Percentiles rank a stretch among this genome's conserved stretches.
Evolutionary conservation across 495 filamentous ascomycete species (phyloP).

Genomic region (Alectoria sarmentosa): DNA sequence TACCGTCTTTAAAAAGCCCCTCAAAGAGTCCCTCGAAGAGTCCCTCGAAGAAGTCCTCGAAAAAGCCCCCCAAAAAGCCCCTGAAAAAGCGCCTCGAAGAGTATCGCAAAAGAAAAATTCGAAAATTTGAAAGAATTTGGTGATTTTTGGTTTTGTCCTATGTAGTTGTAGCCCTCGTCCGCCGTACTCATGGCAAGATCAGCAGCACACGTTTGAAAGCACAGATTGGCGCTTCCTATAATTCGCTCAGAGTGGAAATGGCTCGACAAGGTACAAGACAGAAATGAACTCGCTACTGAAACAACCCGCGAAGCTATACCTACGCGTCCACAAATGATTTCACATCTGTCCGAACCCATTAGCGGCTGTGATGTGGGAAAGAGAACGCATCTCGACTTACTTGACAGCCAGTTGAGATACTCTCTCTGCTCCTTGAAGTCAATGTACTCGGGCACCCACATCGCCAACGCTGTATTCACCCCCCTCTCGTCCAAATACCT

Average conservation of each 20-base stretch:
- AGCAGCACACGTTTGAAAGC: too few relatives aligned
- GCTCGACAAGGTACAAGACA: slow-evolving; percentile 8
- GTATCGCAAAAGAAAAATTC: too few relatives aligned
- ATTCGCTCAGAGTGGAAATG: slow-evolving; percentile 19
- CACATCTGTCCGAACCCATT: slow-evolving; percentile 41
- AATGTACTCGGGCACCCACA: slow-evolving; percentile 94
- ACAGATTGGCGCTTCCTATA: too few relatives aligned
- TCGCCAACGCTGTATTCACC: slow-evolving; percentile 76
- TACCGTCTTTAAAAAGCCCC: too few relatives aligned
- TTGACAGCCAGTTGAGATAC: slow-evolving; percentile 85
- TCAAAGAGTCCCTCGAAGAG: too few relatives aligned
- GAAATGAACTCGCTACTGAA: slow-evolving; percentile 1
- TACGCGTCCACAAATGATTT: slow-evolving; percentile 70
- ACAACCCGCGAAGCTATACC: slow-evolving; percentile 12
- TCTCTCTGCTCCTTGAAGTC: slow-evolving; percentile 99
- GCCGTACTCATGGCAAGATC: background rate
- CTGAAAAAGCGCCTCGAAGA: too few relatives aligned
- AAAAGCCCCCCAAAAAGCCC: too few relatives aligned
- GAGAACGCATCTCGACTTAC: slow-evolving; percentile 39
- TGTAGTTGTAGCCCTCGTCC: too few relatives aligned
- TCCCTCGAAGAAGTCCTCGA: too few relatives aligned
- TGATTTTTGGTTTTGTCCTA: too few relatives aligned
- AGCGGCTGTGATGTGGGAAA: background rate
- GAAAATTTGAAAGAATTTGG: too few relatives aligned
- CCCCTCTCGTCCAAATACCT: slow-evolving; percentile 92